Evolutionary conservation across 805 yeast species (phyloP), one percentile per base, ranked within the genome.

Genomic region (Metschnikowia continentalis): DNA sequence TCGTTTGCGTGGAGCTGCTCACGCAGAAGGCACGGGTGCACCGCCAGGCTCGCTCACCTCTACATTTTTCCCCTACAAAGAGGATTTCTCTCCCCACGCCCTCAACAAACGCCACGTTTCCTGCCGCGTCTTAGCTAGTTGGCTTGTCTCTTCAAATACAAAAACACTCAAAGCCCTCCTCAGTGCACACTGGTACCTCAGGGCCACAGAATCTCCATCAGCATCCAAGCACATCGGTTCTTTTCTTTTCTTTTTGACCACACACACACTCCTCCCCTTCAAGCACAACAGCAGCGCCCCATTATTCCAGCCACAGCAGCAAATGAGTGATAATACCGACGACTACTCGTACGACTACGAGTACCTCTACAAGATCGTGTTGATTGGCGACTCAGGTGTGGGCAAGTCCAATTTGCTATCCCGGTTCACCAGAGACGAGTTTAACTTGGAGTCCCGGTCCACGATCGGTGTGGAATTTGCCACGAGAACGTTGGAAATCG

Each of bases 391-490:
- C 69, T 88, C 96, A 11, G 96, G 97, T 50, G 98, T 94, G 47
- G 99, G 99, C 53, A 92, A 92, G 69, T 89, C 97, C 63, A 94
- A 94, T 74, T 78, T 92, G 53, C 79, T 92, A 50, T 88, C 96
- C 48, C 83, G 99, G 62, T 92, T 92, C 77, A 90, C 98, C 11
- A 83, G 96, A 56, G 91, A 92, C 71, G 98, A 92, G 71, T 92
- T 94, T 76, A 90, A 91, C 72, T 79, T 91, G 57, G 98, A 94
- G 68, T 84, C 94, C 15, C 84, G 94, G 70, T 87, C 96, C 48
- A 92, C 99, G 26, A 92, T 92, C 65, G 99, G 99, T 44, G 99
- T 94, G 47, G 99, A 94, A 71, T 92, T 92, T 74, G 98, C 98
- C 41, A 94, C 98, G 20, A 81, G 97, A 68, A 91, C 97, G 2